Conservation (phyloP, 352 stramenopile genomes). For the Globisporangium abappressorium region DNA sequence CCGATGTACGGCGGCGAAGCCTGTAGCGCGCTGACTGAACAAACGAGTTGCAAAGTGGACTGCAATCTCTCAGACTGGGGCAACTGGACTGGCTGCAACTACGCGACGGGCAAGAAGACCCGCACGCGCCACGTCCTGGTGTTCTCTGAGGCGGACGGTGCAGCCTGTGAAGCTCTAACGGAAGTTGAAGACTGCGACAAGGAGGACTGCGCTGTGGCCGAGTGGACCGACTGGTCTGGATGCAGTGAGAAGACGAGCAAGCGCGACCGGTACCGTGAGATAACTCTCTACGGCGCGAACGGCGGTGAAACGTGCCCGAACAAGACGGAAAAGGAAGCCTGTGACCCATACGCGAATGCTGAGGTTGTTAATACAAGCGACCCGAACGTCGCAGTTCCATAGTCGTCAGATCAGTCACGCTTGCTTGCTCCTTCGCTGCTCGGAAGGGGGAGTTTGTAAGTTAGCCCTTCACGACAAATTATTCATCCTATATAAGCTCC, state of each 20-base stretch:
- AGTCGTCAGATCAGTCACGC: too few relatives aligned
- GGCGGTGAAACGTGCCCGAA: conserved; percentile 28
- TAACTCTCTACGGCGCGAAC: conserved; percentile 34
- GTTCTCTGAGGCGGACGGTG: conserved; percentile 26
- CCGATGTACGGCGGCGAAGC: conserved; percentile 33
- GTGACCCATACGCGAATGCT: conserved; percentile 16
- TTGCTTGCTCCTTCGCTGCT: too few relatives aligned
- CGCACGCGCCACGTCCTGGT: conserved; percentile 34
- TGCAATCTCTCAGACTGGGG: conserved; percentile 50
- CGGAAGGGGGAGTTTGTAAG: too few relatives aligned
- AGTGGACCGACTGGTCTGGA: conserved; percentile 50
- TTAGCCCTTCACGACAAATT: too few relatives aligned
- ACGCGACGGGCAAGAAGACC: conserved; percentile 38
- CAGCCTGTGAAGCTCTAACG: conserved; percentile 19
- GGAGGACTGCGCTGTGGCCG: conserved; percentile 34
- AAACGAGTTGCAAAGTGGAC: conserved; percentile 35
- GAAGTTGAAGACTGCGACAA: conserved; percentile 37
- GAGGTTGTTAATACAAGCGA: too few relatives aligned
- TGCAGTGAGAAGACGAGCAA: conserved; percentile 50
- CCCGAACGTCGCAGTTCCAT: too few relatives aligned
- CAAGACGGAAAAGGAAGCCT: conserved; percentile 27
- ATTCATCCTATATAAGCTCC: too few relatives aligned
- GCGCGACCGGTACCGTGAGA: conserved; percentile 25
- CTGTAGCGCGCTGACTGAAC: conserved; percentile 25
- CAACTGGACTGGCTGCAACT: conserved; percentile 46